Evolutionary conservation across 1,284 basidiomycete species (phyloP).

Genomic region (Cerioporus squamosus): DNA sequence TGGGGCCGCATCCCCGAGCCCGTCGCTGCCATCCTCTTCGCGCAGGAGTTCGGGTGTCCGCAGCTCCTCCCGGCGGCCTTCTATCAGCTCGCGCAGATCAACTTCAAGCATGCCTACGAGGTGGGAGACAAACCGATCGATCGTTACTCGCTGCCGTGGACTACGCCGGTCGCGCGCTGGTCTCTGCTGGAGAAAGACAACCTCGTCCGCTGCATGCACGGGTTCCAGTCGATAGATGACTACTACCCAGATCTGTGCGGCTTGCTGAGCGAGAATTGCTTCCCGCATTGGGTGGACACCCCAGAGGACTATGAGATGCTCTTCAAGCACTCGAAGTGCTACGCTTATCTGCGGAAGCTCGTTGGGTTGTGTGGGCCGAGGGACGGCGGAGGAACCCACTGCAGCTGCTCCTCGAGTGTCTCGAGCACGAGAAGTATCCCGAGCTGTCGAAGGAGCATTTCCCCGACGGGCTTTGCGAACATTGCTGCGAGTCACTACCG

Average conservation of each 20-base stretch:
- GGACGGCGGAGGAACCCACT: too few relatives aligned
- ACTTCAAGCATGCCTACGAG: conserved; percentile 4
- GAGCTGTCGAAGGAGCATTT: too few relatives aligned
- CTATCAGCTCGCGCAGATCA: conserved; percentile 52
- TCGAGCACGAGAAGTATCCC: too few relatives aligned
- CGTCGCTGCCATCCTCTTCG: conserved; percentile 64
- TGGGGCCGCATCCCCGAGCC: conserved; percentile 24
- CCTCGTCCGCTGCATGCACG: conserved; percentile 16
- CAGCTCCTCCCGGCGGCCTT: conserved; percentile 62
- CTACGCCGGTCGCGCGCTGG: conserved; percentile 16
- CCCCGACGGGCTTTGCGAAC: too few relatives aligned
- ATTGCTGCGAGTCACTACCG: too few relatives aligned
- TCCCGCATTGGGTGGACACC: too few relatives aligned
- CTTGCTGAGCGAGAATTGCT: too few relatives aligned
- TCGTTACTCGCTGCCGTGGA: background rate
- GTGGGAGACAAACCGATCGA: background rate
- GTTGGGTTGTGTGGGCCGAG: too few relatives aligned
- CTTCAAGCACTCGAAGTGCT: too few relatives aligned
- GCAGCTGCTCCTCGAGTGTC: too few relatives aligned
- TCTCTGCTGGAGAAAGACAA: conserved; percentile 9
- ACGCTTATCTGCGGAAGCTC: too few relatives aligned
- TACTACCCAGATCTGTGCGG: background rate
- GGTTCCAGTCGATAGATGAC: background rate
- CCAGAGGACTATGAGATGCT: too few relatives aligned
- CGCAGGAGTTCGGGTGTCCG: conserved; percentile 56